These are phyloP conservation scores for Globisporangium emineosum DNA, from an alignment of 352 stramenopile genomes.

Conservation along the genomic window DNA sequence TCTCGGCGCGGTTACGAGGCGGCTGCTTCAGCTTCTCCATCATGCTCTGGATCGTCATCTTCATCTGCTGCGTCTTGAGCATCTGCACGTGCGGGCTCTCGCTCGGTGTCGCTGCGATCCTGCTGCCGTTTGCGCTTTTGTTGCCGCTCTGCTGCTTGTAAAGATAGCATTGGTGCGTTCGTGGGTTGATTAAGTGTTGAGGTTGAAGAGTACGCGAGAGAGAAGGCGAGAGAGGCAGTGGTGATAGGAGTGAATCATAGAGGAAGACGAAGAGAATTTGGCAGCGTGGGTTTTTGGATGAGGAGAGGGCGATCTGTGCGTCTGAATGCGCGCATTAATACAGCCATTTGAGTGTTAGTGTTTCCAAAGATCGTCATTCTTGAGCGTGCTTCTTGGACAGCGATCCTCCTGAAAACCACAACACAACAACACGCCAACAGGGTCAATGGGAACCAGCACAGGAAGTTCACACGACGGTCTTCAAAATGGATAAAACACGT, in stretches of 20 bases:
- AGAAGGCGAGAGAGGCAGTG: background rate
- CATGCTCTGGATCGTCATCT: constrained; percentile 73
- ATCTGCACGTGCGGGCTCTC: constrained; percentile 74
- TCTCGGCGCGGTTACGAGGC: constrained; percentile 37
- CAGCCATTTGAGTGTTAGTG: background rate
- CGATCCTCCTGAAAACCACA: background rate
- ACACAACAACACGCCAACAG: background rate
- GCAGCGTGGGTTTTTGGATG: background rate
- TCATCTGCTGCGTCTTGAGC: constrained; percentile 64
- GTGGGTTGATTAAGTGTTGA: background rate
- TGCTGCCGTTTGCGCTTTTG: constrained; percentile 58
- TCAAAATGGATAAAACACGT: background rate
- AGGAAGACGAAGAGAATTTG: background rate
- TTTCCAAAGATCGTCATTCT: background rate
- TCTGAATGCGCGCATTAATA: background rate
- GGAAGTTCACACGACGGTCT: background rate
- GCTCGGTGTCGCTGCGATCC: constrained; percentile 47
- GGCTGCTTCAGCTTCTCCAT: constrained; percentile 79
- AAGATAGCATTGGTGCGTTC: background rate
- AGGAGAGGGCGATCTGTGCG: background rate
- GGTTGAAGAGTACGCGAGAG: background rate
- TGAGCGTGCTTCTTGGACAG: background rate
- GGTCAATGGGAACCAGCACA: background rate
- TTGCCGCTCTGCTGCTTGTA: constrained; percentile 71
- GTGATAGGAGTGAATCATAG: background rate